Evolutionary conservation across 2,329 filamentous ascomycete species (phyloP).

Genomic region (Fusarium proliferatum): DNA sequence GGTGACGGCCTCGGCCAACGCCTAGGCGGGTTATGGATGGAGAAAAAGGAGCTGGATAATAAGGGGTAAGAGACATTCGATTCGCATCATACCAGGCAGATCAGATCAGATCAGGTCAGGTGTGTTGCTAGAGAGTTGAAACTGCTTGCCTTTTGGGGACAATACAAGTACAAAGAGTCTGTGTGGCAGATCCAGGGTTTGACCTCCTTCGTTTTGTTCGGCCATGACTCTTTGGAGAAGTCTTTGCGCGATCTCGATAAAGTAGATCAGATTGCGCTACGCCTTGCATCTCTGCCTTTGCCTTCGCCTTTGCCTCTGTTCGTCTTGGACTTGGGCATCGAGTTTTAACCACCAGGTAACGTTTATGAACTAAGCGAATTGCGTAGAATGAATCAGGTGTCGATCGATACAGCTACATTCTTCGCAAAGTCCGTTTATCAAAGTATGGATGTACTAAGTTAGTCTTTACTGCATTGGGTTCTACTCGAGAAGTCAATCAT

Average conservation of each 20-base stretch:
- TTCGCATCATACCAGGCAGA: background rate
- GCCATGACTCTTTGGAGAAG: slow-evolving; percentile 10
- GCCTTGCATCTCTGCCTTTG: background rate
- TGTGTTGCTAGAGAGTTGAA: slow-evolving; percentile 1
- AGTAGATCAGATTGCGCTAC: background rate
- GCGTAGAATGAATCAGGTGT: slow-evolving; percentile 8
- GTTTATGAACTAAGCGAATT: slow-evolving; percentile 9
- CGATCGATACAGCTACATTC: slow-evolving; percentile 10
- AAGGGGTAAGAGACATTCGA: slow-evolving; percentile 3
- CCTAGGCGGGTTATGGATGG: background rate
- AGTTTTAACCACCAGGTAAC: background rate
- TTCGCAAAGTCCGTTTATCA: background rate
- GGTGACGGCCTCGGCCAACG: slow-evolving; percentile 10
- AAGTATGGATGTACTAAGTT: background rate
- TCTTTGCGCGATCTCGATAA: slow-evolving; percentile 1
- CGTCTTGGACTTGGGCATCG: background rate
- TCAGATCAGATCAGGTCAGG: background rate
- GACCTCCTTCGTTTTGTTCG: background rate
- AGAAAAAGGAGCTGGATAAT: background rate
- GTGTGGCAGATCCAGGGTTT: background rate
- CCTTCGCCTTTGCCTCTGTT: background rate
- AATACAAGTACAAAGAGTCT: background rate
- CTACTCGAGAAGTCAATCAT: background rate
- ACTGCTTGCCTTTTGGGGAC: background rate
- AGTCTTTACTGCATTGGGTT: background rate